Evolutionary conservation across 768 basidiomycete species (phyloP), one percentile per base, ranked within the genome.

Genomic region (Amanita molliuscula): DNA sequence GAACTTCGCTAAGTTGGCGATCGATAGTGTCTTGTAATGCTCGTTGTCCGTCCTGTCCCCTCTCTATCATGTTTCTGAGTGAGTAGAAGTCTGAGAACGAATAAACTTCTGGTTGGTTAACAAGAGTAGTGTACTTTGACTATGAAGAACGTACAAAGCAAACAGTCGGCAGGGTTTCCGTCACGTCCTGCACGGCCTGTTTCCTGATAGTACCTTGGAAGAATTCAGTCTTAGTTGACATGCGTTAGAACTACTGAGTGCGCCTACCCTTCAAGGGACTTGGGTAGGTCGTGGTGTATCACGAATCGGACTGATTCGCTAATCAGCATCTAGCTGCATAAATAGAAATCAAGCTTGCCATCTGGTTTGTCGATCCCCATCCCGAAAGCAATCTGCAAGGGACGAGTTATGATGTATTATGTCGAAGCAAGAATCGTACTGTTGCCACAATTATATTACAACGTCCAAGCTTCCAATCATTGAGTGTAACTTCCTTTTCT

Each of bases 161-260:
- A 65, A 65, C 96, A 99, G 45, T 86, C 81, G 0, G 96, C 84
- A 1, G 79, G 76, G 56, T 76, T 63, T 4, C 90, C 91, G 60
- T 99, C 96, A 52, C 96, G 79, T 4, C 96, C 96, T 15, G 94
- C 96, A 50, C 96, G 81, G 5, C 96, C 96, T 0, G 95, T 98
- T 68, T 99, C 96, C 68, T 98, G 92, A 59, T 92, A 93, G 59
- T 88, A 88, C 1, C 87, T 88, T 42, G 4, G 4, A 31, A 31
- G 38, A 37, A 58, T 51, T 47, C 52, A 37, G n/a, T 43, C 16
- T 34, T 16, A 47, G 33, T 21, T 15, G 21, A 20, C 3, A n/a
- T 41, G 42, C 10, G 18, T 20, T n/a, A 13, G 36, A 38, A 10
- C 31, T 47, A 31, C 40, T 25, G 44, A 16, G 41, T 15, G 54